Evolutionary conservation across 2,329 filamentous ascomycete species (phyloP), one percentile per base, ranked within the genome.

Genomic region (Colletotrichum sp.): DNA sequence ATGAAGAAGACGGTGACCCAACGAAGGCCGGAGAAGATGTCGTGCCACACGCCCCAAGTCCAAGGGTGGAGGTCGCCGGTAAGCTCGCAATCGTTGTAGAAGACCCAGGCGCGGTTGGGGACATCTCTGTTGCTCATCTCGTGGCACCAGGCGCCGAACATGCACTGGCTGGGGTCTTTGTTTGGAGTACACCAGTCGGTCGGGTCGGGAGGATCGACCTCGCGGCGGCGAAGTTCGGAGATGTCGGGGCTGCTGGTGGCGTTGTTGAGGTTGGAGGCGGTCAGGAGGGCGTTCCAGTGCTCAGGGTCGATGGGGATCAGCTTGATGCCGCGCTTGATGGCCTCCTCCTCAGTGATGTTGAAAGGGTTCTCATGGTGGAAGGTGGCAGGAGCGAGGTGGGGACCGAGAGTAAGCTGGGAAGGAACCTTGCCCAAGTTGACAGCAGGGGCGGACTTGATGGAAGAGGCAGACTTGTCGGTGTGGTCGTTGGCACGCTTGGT

Each of bases 171-270:
- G 12, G 39, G 5, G 24, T 59, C 21, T 18, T 55, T 57, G 32
- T 52, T 69, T 16, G 69, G 73, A 18, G 73, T 76, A 24, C 72
- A 75, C 69, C 72, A 75, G 62, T 72, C 69, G 16, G 69, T 71
- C 16, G 69, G 72, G 12, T 72, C 62, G 15, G 72, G 72, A 7
- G 68, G 69, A 13, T 68, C 28, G 6, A 39, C 18, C 36, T 72
- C 62, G 36, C 68, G 68, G 3, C 36, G 36, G 13, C 16, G 34
- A 49, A 28, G 57, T 26, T 36, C 18, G 39, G 49, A 39, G 24
- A 21, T 26, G 32, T 69, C 16, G 26, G 5, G 21, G 34, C 34
- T 52, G 64, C n/a, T 26, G 26, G 28, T 44, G 30, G n/a, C 4
- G 15, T 59, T 44, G 9, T 72, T 15, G 63, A 75, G 63, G 36